Evolutionary conservation across 2,329 filamentous ascomycete genomes (phyloP).

Genomic region (Lachnellula willkommii): DNA sequence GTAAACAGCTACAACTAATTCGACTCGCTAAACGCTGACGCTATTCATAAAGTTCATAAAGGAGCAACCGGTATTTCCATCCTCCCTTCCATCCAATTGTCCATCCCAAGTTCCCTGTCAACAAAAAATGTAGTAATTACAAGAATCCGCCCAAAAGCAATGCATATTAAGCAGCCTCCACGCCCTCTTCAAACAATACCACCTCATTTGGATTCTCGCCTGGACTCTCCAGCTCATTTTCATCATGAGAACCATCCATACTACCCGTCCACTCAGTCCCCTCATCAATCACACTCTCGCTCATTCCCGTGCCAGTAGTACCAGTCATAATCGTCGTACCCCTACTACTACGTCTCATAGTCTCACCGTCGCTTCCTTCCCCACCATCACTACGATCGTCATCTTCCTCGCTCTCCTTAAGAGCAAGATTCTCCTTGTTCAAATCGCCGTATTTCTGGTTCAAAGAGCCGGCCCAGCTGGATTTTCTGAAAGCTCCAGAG

Average conservation of each 20-base stretch:
- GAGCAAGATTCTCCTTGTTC: slow-evolving; percentile 58
- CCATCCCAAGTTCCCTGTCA: not conserved
- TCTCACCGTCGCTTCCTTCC: slow-evolving; percentile 23
- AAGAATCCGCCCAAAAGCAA: slow-evolving; percentile 11
- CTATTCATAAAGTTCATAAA: slow-evolving; percentile 2
- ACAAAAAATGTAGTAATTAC: slow-evolving; percentile 4
- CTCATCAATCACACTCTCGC: slow-evolving; percentile 26
- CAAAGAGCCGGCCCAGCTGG: slow-evolving; percentile 58
- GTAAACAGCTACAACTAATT: not conserved
- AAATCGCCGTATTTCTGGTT: slow-evolving; percentile 42
- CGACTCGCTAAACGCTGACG: slow-evolving; percentile 5
- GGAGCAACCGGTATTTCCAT: not conserved
- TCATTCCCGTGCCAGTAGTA: slow-evolving; percentile 20
- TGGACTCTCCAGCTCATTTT: slow-evolving; percentile 5
- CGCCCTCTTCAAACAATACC: slow-evolving; percentile 23
- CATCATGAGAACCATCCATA: slow-evolving; percentile 20
- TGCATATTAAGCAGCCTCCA: slow-evolving; percentile 15
- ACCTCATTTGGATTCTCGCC: slow-evolving; percentile 10
- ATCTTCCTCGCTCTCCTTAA: slow-evolving; percentile 57
- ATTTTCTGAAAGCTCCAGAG: slow-evolving; percentile 53
- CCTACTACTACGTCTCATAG: slow-evolving; percentile 29
- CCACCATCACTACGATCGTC: slow-evolving; percentile 16
- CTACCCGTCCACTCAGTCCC: slow-evolving; percentile 29
- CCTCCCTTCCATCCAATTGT: not conserved
- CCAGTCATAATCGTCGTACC: slow-evolving; percentile 27